A percentile compares a stretch with the other conserved stretches of the same genome.
Evolutionary conservation across 345 rosid species (phyloP).

Genomic region (Citrus inodora): DNA sequence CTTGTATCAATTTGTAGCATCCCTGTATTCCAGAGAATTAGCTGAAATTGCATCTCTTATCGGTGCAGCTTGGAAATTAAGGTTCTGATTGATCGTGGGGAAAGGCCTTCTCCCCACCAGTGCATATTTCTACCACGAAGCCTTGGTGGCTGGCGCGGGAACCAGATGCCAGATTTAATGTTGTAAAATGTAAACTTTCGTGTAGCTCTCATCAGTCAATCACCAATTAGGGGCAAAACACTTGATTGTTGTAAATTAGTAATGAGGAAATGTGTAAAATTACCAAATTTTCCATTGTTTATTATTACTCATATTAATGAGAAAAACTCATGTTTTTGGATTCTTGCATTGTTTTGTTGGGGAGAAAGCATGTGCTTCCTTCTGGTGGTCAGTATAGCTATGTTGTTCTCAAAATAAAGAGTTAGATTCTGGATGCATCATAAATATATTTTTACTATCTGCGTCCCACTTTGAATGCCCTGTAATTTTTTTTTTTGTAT

Average conservation of each 20-base stretch:
- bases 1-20: no score
- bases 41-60: not conserved
- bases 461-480: no score
- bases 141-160: not conserved
- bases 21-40: not conserved
- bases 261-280: no score
- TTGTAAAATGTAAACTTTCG: not conserved
- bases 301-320: no score
- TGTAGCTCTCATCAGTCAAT: not conserved
- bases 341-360: not conserved
- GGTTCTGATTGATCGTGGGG: not conserved
- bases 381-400: not conserved
- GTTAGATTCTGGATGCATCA: no score
- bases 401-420: not conserved
- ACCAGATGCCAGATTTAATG: not conserved
- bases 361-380: not conserved
- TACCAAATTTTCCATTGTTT: no score
- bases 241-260: no score
- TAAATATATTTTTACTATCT: no score
- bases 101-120: not conserved
- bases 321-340: not conserved
- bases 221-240: no score
- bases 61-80: not conserved
- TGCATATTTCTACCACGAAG: not conserved
- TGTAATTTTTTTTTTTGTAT: no score